Percentiles rank a stretch among this genome's conserved stretches.
These are phyloP conservation scores for Dothideomycetes sp. DNA, from an alignment of 2,329 filamentous ascomycete species.

Conservation along the genomic window DNA sequence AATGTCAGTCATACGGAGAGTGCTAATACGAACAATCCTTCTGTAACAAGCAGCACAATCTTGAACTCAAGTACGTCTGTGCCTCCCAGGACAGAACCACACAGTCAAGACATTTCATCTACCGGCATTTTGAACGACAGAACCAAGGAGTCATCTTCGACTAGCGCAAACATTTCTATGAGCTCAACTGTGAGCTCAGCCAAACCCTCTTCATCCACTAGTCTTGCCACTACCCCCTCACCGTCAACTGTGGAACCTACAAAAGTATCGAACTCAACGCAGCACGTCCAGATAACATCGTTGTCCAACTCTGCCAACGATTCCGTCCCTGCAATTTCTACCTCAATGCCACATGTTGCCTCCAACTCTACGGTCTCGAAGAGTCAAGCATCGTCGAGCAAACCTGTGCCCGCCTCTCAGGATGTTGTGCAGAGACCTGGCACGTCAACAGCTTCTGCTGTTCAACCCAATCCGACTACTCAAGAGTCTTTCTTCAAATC, in stretches of 20 bases:
- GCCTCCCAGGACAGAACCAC: too few species aligned
- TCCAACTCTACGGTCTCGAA: neutral
- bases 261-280: neutral
- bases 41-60: too few species aligned
- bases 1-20: too few species aligned
- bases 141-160: too few species aligned
- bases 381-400: neutral
- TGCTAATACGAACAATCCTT: too few species aligned
- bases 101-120: too few species aligned
- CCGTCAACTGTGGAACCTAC: neutral
- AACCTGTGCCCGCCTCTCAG: neutral
- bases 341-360: conserved; percentile 2
- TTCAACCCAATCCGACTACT: conserved; percentile 36
- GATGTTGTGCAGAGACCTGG: conserved; percentile 1
- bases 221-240: neutral
- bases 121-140: too few species aligned
- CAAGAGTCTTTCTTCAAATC: conserved; percentile 98
- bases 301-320: neutral
- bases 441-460: conserved; percentile 10
- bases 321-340: neutral
- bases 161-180: too few species aligned
- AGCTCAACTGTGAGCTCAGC: neutral
- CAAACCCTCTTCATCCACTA: neutral
- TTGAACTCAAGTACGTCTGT: too few species aligned
- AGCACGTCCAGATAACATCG: neutral